Conservation (phyloP, 2,329 filamentous ascomycete species). For the Fusarium temperatum region DNA sequence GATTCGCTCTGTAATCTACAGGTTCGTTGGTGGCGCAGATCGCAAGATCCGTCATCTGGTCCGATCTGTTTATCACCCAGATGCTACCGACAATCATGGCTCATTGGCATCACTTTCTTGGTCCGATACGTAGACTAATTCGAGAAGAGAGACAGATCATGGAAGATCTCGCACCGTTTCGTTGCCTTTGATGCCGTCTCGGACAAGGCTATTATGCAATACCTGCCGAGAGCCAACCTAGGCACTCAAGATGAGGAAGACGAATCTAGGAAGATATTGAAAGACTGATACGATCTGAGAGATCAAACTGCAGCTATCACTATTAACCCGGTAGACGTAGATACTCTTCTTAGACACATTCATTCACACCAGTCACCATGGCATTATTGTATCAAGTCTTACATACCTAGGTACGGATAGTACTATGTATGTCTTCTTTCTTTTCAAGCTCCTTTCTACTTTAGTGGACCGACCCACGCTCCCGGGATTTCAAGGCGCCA, state of each 20-base stretch:
- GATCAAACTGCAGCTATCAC: neutral
- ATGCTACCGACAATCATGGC: neutral
- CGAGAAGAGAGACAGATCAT: neutral
- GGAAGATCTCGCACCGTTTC: neutral
- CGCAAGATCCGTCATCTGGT: neutral
- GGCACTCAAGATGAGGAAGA: neutral
- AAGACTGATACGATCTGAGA: neutral
- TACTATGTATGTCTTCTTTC: neutral
- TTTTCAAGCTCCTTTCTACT: constrained; percentile 1
- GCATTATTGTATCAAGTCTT: neutral
- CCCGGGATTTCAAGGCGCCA: neutral
- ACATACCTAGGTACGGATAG: no score
- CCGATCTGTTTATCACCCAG: neutral
- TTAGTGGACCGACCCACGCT: constrained; percentile 24
- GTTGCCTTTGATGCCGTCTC: neutral
- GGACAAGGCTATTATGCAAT: neutral
- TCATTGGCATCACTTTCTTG: neutral
- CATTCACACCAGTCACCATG: neutral
- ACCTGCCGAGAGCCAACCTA: neutral
- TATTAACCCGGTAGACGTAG: neutral
- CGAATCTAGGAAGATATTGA: neutral
- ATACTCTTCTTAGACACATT: neutral
- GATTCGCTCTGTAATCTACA: neutral
- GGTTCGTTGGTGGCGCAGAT: neutral
- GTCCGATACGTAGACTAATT: neutral